These are phyloP conservation scores for Raddia distichophylla DNA, from an alignment of 176 grass and related monocot species.

Conservation along the genomic window DNA sequence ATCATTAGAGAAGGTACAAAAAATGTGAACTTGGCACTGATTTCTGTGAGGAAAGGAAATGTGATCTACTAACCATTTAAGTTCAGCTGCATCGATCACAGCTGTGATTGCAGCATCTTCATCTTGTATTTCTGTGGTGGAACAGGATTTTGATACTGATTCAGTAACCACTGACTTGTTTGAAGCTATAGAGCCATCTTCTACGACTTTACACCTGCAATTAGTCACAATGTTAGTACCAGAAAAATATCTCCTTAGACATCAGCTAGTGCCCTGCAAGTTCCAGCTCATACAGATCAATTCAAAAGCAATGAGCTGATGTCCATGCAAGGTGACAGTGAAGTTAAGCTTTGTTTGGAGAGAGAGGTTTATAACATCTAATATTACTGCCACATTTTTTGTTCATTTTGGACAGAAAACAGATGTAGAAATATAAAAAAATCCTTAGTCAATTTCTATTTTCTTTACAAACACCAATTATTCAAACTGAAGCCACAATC, in stretches of 20 bases:
- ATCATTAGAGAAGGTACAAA: constrained; percentile 5
- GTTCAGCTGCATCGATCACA: constrained; percentile 54
- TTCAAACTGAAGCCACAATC: not conserved
- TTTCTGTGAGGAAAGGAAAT: not conserved
- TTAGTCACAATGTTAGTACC: constrained; percentile 32
- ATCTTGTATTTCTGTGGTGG: constrained; percentile 48
- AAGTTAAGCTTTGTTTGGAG: not conserved
- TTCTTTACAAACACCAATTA: not conserved
- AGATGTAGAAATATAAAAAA: not conserved
- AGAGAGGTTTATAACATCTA: not conserved
- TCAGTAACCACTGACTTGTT: constrained; percentile 45
- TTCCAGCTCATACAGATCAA: constrained; percentile 10
- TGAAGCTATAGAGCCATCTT: constrained; percentile 41
- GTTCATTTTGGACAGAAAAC: not conserved
- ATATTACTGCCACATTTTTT: not conserved
- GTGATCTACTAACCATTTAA: constrained; percentile 44
- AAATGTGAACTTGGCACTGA: not conserved
- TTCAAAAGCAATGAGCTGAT: not conserved
- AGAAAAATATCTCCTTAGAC: not conserved
- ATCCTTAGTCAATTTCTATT: not conserved
- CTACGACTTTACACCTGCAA: constrained; percentile 54
- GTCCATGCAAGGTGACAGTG: not conserved
- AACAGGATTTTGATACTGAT: constrained; percentile 44
- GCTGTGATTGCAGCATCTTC: constrained; percentile 50
- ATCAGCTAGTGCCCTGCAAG: not conserved